Evolutionary conservation across 176 grass and related monocot species (phyloP), one percentile per base, ranked within the genome.

Genomic region (Aegilops sharonensis): DNA sequence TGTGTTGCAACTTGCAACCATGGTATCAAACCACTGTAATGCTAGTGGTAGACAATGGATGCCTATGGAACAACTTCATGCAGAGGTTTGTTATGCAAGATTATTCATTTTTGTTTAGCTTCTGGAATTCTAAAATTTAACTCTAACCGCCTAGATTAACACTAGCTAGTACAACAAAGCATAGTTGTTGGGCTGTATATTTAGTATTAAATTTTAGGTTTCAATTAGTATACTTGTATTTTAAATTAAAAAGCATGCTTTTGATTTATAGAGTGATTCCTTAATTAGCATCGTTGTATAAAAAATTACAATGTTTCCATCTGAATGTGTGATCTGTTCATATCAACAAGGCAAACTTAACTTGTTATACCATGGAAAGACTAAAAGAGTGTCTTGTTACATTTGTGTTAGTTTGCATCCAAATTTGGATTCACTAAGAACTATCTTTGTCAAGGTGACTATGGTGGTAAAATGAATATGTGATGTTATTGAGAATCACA

Each of bases 41-140:
- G 72, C 79, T 54, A 77, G 70, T 56, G 75, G 90, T 50, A 50
- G 47, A 50, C 47, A 50, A 69, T 90, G 89, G 88, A 59, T 92
- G 65, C 80, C 77, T 71, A 82, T 90, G 66, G 77, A 31, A 57
- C 80, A 72, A 85, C 85, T 97, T 40, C 92, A 92, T 82, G 72
- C 71, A 35, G 60, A 97, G 90, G 90, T 94, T 89, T 72, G 82
- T 90, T 66, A 62, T 64, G 14, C 34, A 79, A 80, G 48, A 90
- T 43, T 54, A 65, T 29, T 71, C 43, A 42, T 77, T 80, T 63
- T 25, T 84, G 68, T 31, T 3, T 17, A 65, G n/a, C 56, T 13
- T 79, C 4, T 69, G 1, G 6, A 61, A 62, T 81, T 85, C 6
- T 1, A 39, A 12, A 70, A 50, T 21, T 10, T 20, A 42, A 32